phyloP scores from a whole-genome alignment of 129 eudicot species.

The Escallonia rubra region DNA sequence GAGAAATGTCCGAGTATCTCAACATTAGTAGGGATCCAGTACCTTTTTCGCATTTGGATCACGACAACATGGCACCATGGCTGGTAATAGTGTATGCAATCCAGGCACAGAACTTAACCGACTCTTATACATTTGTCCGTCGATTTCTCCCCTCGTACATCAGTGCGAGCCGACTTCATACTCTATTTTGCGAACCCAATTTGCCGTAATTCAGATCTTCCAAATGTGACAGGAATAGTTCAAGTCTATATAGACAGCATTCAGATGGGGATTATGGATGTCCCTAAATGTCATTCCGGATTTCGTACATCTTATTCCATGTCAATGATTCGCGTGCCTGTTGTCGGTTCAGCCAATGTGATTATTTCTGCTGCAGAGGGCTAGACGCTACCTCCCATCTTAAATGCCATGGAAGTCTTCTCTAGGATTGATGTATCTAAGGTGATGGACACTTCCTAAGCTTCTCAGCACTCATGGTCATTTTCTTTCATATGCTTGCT shows the following conservation, averaged over 20 bases:
- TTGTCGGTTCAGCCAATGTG: constrained; percentile 1
- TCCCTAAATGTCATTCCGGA: neutral
- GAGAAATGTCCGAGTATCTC: constrained; percentile 1
- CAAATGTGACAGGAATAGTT: neutral
- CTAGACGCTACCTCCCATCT: neutral
- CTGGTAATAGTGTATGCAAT: neutral
- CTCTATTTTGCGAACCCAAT: constrained; percentile 3
- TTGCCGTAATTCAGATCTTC: neutral
- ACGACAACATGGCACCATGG: neutral
- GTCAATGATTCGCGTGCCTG: neutral
- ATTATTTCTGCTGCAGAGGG: constrained; percentile 2
- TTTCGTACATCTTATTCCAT: neutral
- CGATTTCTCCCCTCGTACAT: neutral
- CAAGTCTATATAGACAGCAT: neutral
- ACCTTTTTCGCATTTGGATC: no score
- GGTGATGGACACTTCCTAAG: neutral
- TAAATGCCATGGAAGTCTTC: constrained; percentile 6
- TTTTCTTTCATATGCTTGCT: neutral
- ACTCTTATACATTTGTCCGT: neutral
- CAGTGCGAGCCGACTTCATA: constrained; percentile 1
- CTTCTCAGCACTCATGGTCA: neutral
- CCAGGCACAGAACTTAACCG: neutral
- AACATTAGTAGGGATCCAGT: neutral
- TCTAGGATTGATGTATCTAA: neutral
- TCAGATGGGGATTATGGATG: neutral